Evolutionary conservation across 2,329 filamentous ascomycete species (phyloP).

Genomic region (Pseudocercospora pini-densiflorae): DNA sequence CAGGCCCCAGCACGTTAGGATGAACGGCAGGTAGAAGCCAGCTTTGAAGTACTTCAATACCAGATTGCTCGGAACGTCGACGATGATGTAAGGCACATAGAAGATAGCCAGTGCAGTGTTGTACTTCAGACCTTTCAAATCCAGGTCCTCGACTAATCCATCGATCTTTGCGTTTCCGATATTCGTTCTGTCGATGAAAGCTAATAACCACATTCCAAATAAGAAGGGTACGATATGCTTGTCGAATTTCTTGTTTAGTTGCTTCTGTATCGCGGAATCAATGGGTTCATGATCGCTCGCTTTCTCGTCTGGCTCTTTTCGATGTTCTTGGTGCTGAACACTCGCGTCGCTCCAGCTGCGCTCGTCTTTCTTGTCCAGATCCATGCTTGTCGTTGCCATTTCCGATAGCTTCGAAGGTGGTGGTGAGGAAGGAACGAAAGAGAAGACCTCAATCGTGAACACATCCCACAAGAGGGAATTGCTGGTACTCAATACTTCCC

Average conservation of each 20-base stretch:
- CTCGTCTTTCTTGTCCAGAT: background rate
- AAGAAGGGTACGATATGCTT: constrained; percentile 49
- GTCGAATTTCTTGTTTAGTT: constrained; percentile 47
- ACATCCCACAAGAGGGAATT: background rate
- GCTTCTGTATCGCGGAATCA: constrained; percentile 29
- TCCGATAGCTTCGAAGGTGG: background rate
- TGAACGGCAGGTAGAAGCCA: constrained; percentile 45
- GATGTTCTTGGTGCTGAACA: background rate
- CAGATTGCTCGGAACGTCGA: constrained; percentile 48
- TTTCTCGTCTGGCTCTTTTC: background rate
- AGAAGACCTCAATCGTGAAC: background rate
- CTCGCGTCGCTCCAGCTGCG: background rate
- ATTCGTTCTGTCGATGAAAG: constrained; percentile 50
- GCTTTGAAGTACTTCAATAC: constrained; percentile 48
- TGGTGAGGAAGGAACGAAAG: background rate
- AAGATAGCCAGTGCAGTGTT: constrained; percentile 45
- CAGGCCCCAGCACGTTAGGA: constrained; percentile 46
- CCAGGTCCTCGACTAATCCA: constrained; percentile 44
- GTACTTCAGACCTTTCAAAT: constrained; percentile 35
- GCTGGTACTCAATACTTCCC: background rate
- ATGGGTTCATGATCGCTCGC: background rate
- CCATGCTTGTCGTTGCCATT: background rate
- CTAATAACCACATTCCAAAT: constrained; percentile 51
- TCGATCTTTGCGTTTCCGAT: constrained; percentile 48
- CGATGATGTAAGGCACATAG: constrained; percentile 49